These are phyloP conservation scores for Antarctomyces pellizariae DNA, from an alignment of 495 filamentous ascomycete genomes.

Conservation along the genomic window DNA sequence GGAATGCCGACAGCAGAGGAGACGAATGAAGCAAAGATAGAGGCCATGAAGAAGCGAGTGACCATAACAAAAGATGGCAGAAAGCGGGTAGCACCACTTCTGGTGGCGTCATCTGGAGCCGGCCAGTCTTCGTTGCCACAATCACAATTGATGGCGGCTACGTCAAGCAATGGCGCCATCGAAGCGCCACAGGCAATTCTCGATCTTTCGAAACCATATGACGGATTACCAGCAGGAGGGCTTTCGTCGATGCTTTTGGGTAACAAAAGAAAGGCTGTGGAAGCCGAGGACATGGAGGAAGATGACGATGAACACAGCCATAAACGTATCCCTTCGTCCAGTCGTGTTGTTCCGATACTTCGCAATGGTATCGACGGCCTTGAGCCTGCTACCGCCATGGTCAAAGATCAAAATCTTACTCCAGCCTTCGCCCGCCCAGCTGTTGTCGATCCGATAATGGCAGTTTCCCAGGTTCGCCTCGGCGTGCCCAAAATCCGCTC, in stretches of 20 bases:
- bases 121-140: constrained; percentile 76
- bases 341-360: constrained; percentile 50
- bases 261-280: constrained; percentile 68
- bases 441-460: constrained; percentile 53
- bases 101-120: constrained; percentile 66
- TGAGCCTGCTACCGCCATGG: constrained; percentile 34
- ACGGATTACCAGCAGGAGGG: constrained; percentile 79
- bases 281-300: constrained; percentile 38
- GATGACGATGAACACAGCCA: constrained; percentile 33
- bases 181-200: constrained; percentile 69
- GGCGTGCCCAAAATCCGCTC: constrained; percentile 73
- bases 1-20: constrained; percentile 16
- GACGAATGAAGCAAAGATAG: constrained; percentile 40
- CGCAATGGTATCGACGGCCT: constrained; percentile 55
- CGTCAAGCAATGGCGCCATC: constrained; percentile 31
- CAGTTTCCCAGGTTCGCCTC: constrained; percentile 65
- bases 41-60: constrained; percentile 66
- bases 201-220: constrained; percentile 83
- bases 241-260: constrained; percentile 66
- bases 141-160: constrained; percentile 53
- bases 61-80: constrained; percentile 93
- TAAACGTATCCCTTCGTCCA: constrained; percentile 34
- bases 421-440: constrained; percentile 80
- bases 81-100: constrained; percentile 77
- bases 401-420: constrained; percentile 34